Evolutionary conservation across 1,284 basidiomycete genomes (phyloP).

Genomic region (Malassezia furfur): DNA sequence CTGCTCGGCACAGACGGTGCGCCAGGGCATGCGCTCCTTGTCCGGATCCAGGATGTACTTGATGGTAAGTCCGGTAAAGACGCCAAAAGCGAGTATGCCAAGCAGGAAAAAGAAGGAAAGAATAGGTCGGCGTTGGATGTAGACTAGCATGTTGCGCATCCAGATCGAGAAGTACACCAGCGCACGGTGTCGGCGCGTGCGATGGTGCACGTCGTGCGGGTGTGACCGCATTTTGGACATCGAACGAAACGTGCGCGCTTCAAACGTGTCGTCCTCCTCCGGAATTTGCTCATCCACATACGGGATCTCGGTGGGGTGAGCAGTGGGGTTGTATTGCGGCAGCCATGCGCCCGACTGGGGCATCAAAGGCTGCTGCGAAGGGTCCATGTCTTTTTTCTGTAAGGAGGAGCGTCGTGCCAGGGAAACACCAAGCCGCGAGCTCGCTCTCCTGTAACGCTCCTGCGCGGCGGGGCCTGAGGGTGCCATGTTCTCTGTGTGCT

Average conservation of each 20-base stretch:
- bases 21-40: constrained; percentile 87
- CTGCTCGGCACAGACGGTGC: constrained; percentile 69
- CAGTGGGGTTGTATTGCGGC: background rate
- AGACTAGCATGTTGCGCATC: too few relatives aligned
- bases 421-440: background rate
- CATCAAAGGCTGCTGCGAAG: background rate
- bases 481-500: background rate
- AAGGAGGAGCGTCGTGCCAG: background rate
- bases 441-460: background rate
- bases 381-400: background rate
- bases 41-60: constrained; percentile 62
- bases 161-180: too few relatives aligned
- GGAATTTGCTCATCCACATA: background rate
- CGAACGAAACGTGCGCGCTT: background rate
- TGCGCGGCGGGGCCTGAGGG: background rate
- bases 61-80: background rate
- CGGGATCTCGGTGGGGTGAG: background rate
- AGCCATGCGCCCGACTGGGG: background rate
- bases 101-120: background rate
- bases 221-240: background rate
- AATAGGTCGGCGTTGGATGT: too few relatives aligned
- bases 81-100: background rate
- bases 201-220: too few relatives aligned
- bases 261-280: background rate
- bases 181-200: too few relatives aligned